These are phyloP conservation scores for Dysphania ambrosioides DNA, from an alignment of 148 eudicot genomes.

Conservation along the genomic window DNA sequence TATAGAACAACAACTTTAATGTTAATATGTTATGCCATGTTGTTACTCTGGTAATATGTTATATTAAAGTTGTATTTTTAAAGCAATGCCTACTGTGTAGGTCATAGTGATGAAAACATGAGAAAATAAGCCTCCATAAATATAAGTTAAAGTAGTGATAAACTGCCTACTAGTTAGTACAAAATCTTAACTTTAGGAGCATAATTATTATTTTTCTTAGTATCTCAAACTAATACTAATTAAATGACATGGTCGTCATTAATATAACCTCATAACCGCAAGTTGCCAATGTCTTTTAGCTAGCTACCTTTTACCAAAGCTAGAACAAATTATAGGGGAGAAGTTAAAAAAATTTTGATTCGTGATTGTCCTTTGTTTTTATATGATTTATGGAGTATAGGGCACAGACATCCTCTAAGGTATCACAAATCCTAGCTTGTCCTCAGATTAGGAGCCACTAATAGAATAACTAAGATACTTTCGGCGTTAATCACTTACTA, in stretches of 20 bases:
- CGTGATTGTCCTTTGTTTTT: not conserved
- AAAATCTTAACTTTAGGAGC: not conserved
- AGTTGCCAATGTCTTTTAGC: not conserved
- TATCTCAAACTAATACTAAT: not conserved
- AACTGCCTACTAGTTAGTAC: too few relatives aligned
- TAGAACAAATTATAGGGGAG: not conserved
- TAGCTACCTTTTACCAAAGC: too few relatives aligned
- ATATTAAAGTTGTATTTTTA: too few relatives aligned
- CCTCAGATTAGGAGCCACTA: conserved; percentile 10
- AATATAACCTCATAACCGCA: not conserved
- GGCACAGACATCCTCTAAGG: conserved; percentile 1
- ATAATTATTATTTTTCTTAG: not conserved
- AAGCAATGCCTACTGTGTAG: not conserved
- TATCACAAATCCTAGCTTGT: not conserved
- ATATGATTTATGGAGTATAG: not conserved
- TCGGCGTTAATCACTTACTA: conserved; percentile 5
- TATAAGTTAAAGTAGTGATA: not conserved
- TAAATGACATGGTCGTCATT: not conserved
- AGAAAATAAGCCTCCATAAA: not conserved
- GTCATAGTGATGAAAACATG: not conserved
- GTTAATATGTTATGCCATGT: too few relatives aligned
- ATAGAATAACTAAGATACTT: not conserved
- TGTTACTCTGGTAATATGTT: too few relatives aligned
- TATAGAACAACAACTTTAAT: not conserved
- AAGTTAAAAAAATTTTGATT: too few relatives aligned